A percentile compares a stretch with the other conserved stretches of the same genome.
phyloP scores from a whole-genome alignment of 2,329 filamentous ascomycete genomes.

The Talaromyces sp. region DNA sequence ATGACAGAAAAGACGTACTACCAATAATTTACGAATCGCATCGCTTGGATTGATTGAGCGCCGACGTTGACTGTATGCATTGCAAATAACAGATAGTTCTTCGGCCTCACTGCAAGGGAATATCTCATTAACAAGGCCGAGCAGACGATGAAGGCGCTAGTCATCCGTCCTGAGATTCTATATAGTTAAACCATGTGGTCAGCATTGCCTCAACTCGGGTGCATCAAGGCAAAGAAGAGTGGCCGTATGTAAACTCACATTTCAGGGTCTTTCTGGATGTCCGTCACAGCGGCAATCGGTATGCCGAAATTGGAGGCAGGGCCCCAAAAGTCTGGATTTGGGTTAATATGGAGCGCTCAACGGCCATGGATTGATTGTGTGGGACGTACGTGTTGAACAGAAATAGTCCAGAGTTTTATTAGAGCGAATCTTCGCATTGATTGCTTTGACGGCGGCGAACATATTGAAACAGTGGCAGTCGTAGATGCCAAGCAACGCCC shows the following conservation, averaged over 20 bases:
- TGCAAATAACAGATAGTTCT: slow-evolving; percentile 13
- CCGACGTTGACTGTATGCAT: slow-evolving; percentile 15
- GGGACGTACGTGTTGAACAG: slow-evolving; percentile 14
- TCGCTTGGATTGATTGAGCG: slow-evolving; percentile 12
- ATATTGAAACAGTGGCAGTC: not conserved
- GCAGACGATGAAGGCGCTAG: slow-evolving; percentile 10
- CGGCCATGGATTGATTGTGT: not conserved
- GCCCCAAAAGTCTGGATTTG: slow-evolving; percentile 13
- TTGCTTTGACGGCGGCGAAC: slow-evolving; percentile 11
- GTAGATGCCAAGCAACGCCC: not conserved
- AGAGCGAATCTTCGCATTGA: slow-evolving; percentile 15
- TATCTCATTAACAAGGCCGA: slow-evolving; percentile 15
- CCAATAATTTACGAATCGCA: slow-evolving; percentile 13
- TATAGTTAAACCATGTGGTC: not conserved
- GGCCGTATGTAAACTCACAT: slow-evolving; percentile 10
- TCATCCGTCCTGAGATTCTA: slow-evolving; percentile 15
- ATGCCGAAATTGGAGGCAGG: slow-evolving; percentile 16
- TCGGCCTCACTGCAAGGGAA: slow-evolving; percentile 14
- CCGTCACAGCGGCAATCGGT: slow-evolving; percentile 12
- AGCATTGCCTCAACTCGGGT: not conserved
- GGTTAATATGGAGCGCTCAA: not conserved
- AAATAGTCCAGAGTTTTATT: slow-evolving; percentile 14
- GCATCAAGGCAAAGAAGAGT: not conserved
- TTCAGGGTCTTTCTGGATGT: slow-evolving; percentile 15
- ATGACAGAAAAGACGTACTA: slow-evolving; percentile 10